A percentile compares a stretch with the other conserved stretches of the same genome.
These are phyloP conservation scores for Petunia hybrid DNA, from an alignment of 305 asterid genomes.

Conservation along the genomic window DNA sequence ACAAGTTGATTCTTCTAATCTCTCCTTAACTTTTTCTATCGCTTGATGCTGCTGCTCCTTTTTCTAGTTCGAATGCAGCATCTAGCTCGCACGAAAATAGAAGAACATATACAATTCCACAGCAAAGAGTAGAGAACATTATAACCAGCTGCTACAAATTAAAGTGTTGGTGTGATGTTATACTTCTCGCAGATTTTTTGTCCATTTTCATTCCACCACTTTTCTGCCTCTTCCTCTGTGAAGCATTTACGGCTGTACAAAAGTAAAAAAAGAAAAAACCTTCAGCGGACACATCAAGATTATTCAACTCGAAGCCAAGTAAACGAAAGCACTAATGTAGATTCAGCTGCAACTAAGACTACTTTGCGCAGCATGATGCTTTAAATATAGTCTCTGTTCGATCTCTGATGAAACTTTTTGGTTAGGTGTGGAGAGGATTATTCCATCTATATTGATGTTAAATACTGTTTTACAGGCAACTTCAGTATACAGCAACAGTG, in stretches of 20 bases:
- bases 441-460: background rate
- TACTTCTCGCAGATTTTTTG: slow-evolving; percentile 65
- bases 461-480: background rate
- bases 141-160: background rate
- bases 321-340: background rate
- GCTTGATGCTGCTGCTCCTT: slow-evolving; percentile 13
- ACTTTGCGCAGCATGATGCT: slow-evolving; percentile 11
- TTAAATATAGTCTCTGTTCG: background rate
- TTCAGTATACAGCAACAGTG: background rate
- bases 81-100: slow-evolving; percentile 7
- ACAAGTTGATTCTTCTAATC: slow-evolving; percentile 1
- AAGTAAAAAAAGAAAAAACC: slow-evolving; percentile 21
- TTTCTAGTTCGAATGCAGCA: slow-evolving; percentile 24
- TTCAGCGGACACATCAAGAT: background rate
- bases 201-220: slow-evolving; percentile 88
- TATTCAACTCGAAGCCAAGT: slow-evolving; percentile 10
- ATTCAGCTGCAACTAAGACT: background rate
- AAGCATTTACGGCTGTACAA: slow-evolving; percentile 71
- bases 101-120: background rate
- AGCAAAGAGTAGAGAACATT: background rate
- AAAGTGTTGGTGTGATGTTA: slow-evolving; percentile 45
- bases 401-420: background rate
- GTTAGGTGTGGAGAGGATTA: background rate
- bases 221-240: slow-evolving; percentile 83
- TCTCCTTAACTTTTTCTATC: slow-evolving; percentile 11